These are phyloP conservation scores for Physcomitrellopsis africana DNA, from an alignment of 225 moss, liverwort and hornwort species.

Conservation along the genomic window DNA sequence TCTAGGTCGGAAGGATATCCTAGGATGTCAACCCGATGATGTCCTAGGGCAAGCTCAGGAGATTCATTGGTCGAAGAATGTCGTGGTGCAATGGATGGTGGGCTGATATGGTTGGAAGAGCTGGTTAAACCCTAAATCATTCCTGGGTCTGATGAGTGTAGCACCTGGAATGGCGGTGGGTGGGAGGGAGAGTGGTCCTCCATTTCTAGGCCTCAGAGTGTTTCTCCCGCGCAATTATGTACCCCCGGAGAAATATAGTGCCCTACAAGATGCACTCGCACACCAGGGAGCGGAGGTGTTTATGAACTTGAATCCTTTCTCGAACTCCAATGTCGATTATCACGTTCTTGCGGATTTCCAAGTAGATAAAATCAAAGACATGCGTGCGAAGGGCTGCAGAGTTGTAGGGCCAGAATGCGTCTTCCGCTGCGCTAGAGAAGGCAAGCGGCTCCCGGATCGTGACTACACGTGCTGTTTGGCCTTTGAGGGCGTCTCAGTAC, in stretches of 20 bases:
- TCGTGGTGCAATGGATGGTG: conserved; percentile 2
- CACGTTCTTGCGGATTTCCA: conserved; percentile 50
- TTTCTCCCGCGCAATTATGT: conserved; percentile 62
- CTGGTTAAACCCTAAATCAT: conserved; percentile 14
- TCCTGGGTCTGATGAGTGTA: conserved; percentile 23
- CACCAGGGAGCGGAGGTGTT: conserved; percentile 54
- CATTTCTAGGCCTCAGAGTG: conserved; percentile 53
- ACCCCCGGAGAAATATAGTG: conserved; percentile 49
- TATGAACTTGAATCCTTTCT: conserved; percentile 44
- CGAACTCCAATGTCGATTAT: conserved; percentile 49
- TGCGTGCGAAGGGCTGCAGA: conserved; percentile 54
- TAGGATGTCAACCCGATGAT: conserved; percentile 4
- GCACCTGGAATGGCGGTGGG: conserved; percentile 30
- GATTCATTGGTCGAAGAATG: conserved; percentile 6
- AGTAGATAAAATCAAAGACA: conserved; percentile 51
- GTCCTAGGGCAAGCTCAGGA: conserved; percentile 21
- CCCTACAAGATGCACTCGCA: conserved; percentile 49
- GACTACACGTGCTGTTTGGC: conserved; percentile 60
- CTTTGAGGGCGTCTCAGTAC: conserved; percentile 49
- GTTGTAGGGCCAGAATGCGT: conserved; percentile 61
- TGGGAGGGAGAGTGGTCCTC: conserved; percentile 36
- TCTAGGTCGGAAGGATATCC: background rate
- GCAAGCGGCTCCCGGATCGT: conserved; percentile 51
- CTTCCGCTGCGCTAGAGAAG: conserved; percentile 50
- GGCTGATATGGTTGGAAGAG: conserved; percentile 13